phyloP scores from a whole-genome alignment of 129 eudicot species.

The Tagetes patula region DNA sequence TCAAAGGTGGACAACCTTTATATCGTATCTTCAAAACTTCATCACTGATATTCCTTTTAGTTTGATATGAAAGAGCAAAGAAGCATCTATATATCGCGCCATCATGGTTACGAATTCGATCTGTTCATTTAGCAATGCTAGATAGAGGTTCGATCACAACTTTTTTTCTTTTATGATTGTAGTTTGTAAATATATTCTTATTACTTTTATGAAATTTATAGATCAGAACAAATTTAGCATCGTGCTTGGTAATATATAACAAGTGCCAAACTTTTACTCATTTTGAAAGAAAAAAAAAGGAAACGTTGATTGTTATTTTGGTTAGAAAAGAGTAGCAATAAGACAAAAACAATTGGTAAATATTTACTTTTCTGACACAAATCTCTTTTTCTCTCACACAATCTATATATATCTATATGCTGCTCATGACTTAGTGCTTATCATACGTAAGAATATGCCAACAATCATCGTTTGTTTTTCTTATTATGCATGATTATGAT shows the following conservation, averaged over 20 bases:
- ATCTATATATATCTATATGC: background rate
- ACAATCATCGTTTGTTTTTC: background rate
- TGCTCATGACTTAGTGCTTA: constrained; percentile 6
- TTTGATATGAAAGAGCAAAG: constrained; percentile 15
- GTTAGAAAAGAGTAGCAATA: background rate
- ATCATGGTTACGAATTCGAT: constrained; percentile 26
- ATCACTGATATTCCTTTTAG: constrained; percentile 9
- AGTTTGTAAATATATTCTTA: background rate
- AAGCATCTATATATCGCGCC: constrained; percentile 17
- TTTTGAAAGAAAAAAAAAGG: background rate
- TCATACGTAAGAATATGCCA: constrained; percentile 4
- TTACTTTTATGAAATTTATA: background rate
- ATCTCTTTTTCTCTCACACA: constrained; percentile 7
- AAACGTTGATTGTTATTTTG: background rate
- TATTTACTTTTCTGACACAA: constrained; percentile 8
- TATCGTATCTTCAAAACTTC: constrained; percentile 6
- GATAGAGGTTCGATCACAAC: constrained; percentile 6
- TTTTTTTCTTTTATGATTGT: background rate
- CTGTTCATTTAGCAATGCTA: constrained; percentile 11
- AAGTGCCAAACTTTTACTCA: background rate
- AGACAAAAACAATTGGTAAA: constrained; percentile 8
- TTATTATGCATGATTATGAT: background rate
- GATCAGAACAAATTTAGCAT: background rate
- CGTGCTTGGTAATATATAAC: background rate
- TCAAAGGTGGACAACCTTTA: constrained; percentile 5